phyloP scores from a whole-genome alignment of 2,329 filamentous ascomycete species.

The Sclerotiophoma versabilis region DNA sequence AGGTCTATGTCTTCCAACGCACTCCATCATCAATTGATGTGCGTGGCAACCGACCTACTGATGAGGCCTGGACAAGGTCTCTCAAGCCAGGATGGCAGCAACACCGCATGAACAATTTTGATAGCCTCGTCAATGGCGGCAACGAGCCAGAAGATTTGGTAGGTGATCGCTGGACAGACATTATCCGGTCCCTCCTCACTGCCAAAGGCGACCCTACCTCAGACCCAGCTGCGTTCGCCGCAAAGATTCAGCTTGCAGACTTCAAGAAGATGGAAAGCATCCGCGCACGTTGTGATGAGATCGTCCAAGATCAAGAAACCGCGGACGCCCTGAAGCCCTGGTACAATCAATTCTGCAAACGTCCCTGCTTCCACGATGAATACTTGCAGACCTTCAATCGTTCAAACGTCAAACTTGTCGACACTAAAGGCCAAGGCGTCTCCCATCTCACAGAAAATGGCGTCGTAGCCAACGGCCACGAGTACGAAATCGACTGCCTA shows the following conservation, averaged over 20 bases:
- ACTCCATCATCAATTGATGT: slow-evolving; percentile 57
- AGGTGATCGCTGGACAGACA: slow-evolving; percentile 58
- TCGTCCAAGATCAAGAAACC: slow-evolving; percentile 61
- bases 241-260: slow-evolving; percentile 34
- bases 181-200: slow-evolving; percentile 27
- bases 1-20: slow-evolving; percentile 65
- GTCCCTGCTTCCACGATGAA: slow-evolving; percentile 67
- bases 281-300: slow-evolving; percentile 56
- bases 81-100: slow-evolving; percentile 58
- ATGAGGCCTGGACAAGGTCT: slow-evolving; percentile 20
- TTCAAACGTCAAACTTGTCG: slow-evolving; percentile 65
- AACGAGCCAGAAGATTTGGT: slow-evolving; percentile 52
- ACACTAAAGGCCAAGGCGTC: slow-evolving; percentile 64
- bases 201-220: slow-evolving; percentile 13
- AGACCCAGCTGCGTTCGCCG: slow-evolving; percentile 24
- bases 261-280: slow-evolving; percentile 53
- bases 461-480: slow-evolving; percentile 56
- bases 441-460: slow-evolving; percentile 50
- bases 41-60: slow-evolving; percentile 39
- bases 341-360: slow-evolving; percentile 70
- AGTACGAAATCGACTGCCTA: slow-evolving; percentile 59
- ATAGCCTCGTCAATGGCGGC: slow-evolving; percentile 46
- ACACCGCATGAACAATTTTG: slow-evolving; percentile 56
- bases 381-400: slow-evolving; percentile 67
- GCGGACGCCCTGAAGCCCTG: slow-evolving; percentile 64